These are phyloP conservation scores for Ascoidea asiatica DNA, from an alignment of 805 yeast species.

Conservation along the genomic window DNA sequence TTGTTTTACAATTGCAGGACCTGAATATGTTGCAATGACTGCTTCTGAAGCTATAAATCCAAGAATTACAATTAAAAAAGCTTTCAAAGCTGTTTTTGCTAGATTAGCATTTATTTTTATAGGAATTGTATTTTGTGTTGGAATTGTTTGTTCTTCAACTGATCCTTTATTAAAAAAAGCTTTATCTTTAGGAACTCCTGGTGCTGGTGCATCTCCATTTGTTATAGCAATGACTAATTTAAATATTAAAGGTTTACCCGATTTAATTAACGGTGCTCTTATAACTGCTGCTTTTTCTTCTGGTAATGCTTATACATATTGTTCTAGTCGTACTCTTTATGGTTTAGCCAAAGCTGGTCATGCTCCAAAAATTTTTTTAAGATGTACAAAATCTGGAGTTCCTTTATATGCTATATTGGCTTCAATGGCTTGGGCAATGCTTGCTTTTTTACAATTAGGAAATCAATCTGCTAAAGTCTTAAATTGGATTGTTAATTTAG, in stretches of 20 bases:
- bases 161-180: conserved; percentile 50
- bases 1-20: conserved; percentile 72
- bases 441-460: conserved; percentile 53
- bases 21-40: conserved; percentile 74
- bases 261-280: conserved; percentile 66
- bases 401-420: conserved; percentile 46
- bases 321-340: conserved; percentile 55
- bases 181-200: conserved; percentile 43
- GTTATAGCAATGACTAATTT: conserved; percentile 71
- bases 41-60: conserved; percentile 75
- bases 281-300: conserved; percentile 70
- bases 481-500: conserved; percentile 59
- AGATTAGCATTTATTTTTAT: conserved; percentile 56
- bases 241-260: conserved; percentile 54
- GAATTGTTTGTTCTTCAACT: conserved; percentile 59
- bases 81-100: conserved; percentile 61
- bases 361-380: conserved; percentile 56
- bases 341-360: conserved; percentile 60
- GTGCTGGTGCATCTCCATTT: conserved; percentile 72
- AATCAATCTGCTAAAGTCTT: conserved; percentile 48
- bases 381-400: conserved; percentile 54
- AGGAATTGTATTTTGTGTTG: conserved; percentile 67
- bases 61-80: conserved; percentile 59
- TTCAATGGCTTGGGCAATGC: conserved; percentile 43
- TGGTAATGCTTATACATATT: conserved; percentile 69